These are phyloP conservation scores for Syncephalastrum contaminatum DNA, from an alignment of 371 early-diverging fungal genomes.

Conservation along the genomic window DNA sequence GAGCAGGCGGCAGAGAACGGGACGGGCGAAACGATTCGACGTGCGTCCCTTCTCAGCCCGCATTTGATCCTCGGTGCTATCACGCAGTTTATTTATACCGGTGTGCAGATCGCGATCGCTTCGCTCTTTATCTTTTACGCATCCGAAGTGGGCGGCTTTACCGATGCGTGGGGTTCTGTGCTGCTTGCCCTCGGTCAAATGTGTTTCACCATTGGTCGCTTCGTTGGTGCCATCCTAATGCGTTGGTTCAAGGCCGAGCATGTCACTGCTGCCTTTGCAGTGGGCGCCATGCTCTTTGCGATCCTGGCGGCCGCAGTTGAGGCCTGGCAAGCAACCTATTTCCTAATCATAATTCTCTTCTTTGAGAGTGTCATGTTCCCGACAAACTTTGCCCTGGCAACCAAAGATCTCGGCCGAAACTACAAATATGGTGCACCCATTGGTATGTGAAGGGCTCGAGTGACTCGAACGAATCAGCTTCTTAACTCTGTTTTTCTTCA, in stretches of 20 bases:
- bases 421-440: constrained; percentile 44
- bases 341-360: constrained; percentile 37
- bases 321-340: constrained; percentile 29
- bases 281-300: constrained; percentile 26
- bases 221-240: constrained; percentile 34
- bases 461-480: background rate
- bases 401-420: constrained; percentile 43
- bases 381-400: constrained; percentile 44
- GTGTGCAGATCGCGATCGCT: constrained; percentile 45
- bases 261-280: constrained; percentile 33
- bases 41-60: constrained; percentile 35
- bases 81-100: constrained; percentile 44
- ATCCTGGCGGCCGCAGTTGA: constrained; percentile 34
- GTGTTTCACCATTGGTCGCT: constrained; percentile 48
- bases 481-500: constrained; percentile 7
- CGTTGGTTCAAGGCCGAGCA: constrained; percentile 31
- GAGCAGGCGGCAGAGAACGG: constrained; percentile 1
- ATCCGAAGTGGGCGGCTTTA: constrained; percentile 32
- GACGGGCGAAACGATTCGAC: constrained; percentile 13
- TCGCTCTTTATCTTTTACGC: constrained; percentile 45
- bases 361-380: constrained; percentile 51
- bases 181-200: constrained; percentile 37
- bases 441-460: constrained; percentile 18
- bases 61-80: constrained; percentile 41
- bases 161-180: constrained; percentile 25